These are phyloP conservation scores for Cyclotella sp. DNA, from an alignment of 108 stramenopile genomes.

Conservation along the genomic window DNA sequence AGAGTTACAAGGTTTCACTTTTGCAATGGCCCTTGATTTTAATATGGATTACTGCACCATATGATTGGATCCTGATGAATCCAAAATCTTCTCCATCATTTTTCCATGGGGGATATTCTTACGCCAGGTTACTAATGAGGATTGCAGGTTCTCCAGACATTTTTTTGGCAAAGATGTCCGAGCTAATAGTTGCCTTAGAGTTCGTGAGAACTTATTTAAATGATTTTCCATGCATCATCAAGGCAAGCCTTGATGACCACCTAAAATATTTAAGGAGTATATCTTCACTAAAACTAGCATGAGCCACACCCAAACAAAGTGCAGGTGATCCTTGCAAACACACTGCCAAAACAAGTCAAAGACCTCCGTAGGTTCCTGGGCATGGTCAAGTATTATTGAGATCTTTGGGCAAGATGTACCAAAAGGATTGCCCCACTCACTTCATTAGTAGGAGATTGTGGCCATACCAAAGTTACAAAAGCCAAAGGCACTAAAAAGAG, in stretches of 20 bases:
- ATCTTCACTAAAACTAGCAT: conserved; percentile 4
- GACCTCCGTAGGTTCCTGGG: no score
- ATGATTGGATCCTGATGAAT: conserved; percentile 12
- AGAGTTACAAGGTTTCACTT: conserved; percentile 50
- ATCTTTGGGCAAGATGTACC: no score
- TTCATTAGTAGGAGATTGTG: no score
- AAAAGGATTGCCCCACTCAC: no score
- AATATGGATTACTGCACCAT: conserved; percentile 55
- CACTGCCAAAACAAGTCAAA: conserved; percentile 7
- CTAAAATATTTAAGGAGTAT: conserved; percentile 14
- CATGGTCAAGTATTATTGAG: no score
- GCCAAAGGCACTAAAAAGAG: no score
- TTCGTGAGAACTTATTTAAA: conserved; percentile 45
- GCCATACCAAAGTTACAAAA: no score
- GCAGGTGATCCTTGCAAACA: conserved; percentile 14
- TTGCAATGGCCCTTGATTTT: conserved; percentile 50
- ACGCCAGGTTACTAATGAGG: conserved; percentile 53
- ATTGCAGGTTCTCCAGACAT: conserved; percentile 36
- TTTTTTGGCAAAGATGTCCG: conserved; percentile 46
- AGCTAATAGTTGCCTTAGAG: conserved; percentile 31
- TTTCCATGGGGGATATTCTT: conserved; percentile 26
- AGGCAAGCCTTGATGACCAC: conserved; percentile 33
- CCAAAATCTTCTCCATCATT: conserved; percentile 43
- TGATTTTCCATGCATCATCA: conserved; percentile 40
- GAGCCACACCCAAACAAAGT: conserved; percentile 9